A percentile compares a stretch with the other conserved stretches of the same genome.
Evolutionary conservation across 1,284 basidiomycete species (phyloP).

Genomic region (Sporisorium iseilematis-ciliati): DNA sequence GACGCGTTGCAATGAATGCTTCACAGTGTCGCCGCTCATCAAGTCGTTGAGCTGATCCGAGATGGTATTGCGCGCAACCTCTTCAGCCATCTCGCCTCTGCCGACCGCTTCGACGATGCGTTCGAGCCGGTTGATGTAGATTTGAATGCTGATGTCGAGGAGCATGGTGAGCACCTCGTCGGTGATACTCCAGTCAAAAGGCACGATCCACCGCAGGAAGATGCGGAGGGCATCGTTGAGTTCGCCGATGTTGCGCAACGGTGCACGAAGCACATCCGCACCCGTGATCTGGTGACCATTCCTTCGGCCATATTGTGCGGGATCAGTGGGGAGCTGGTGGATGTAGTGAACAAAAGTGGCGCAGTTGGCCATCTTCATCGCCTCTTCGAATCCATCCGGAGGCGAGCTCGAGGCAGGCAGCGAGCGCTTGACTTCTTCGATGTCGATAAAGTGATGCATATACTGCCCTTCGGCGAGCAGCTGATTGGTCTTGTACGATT

Average conservation of each 20-base stretch:
- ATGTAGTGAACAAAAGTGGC: slow-evolving; percentile 62
- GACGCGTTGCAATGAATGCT: slow-evolving; percentile 38
- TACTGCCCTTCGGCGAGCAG: slow-evolving; percentile 53
- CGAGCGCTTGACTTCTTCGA: slow-evolving; percentile 39
- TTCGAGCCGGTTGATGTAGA: slow-evolving; percentile 51
- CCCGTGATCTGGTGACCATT: slow-evolving; percentile 31
- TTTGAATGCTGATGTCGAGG: slow-evolving; percentile 61
- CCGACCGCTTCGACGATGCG: slow-evolving; percentile 22
- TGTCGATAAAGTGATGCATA: slow-evolving; percentile 58
- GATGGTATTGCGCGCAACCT: slow-evolving; percentile 17
- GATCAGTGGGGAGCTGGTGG: slow-evolving; percentile 46
- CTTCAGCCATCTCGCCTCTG: slow-evolving; percentile 32
- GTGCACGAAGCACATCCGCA: slow-evolving; percentile 29
- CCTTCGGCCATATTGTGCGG: slow-evolving; percentile 20
- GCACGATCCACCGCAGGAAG: slow-evolving; percentile 56
- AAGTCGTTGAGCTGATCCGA: slow-evolving; percentile 40
- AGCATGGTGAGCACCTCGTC: slow-evolving; percentile 54
- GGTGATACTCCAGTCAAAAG: slow-evolving; percentile 33
- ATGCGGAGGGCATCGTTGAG: slow-evolving; percentile 55
- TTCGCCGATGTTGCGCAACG: slow-evolving; percentile 47
- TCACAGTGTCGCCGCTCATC: slow-evolving; percentile 42
- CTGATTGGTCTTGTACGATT: slow-evolving; percentile 56
- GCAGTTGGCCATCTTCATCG: slow-evolving; percentile 58
- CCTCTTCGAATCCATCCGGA: slow-evolving; percentile 44
- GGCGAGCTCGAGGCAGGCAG: slow-evolving; percentile 23